A percentile compares a stretch with the other conserved stretches of the same genome.
phyloP scores from a whole-genome alignment of 2,329 filamentous ascomycete genomes.

The Botrytis elliptica region DNA sequence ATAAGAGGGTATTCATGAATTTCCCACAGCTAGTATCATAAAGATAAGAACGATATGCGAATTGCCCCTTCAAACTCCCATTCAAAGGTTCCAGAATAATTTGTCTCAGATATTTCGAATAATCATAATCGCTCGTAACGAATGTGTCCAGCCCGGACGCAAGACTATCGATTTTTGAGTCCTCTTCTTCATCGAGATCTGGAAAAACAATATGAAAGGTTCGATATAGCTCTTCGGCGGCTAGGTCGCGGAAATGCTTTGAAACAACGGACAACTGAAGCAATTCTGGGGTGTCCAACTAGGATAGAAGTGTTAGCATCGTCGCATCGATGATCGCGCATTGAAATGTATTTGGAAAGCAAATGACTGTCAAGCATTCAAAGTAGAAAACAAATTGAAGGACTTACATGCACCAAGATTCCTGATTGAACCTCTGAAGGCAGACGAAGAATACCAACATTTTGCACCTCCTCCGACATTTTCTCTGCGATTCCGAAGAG shows the following conservation, averaged over 20 bases:
- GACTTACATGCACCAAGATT: background rate
- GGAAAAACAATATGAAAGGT: conserved; percentile 60
- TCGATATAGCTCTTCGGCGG: conserved; percentile 58
- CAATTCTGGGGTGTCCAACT: conserved; percentile 54
- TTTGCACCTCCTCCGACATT: background rate
- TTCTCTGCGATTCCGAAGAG: background rate
- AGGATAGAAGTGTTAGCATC: conserved; percentile 11
- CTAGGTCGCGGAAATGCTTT: conserved; percentile 56
- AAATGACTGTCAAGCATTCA: background rate
- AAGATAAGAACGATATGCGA: conserved; percentile 53
- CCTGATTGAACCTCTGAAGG: background rate
- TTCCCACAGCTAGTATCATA: conserved; percentile 59
- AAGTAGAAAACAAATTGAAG: background rate
- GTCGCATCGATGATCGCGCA: background rate
- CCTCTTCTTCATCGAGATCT: conserved; percentile 56
- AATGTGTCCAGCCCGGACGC: conserved; percentile 60
- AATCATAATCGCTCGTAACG: conserved; percentile 62
- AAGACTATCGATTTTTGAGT: conserved; percentile 56
- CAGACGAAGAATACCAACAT: background rate
- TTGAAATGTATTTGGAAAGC: background rate
- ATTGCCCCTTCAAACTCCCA: conserved; percentile 52
- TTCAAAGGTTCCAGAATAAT: conserved; percentile 56
- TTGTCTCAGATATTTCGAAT: conserved; percentile 56
- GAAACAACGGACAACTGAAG: conserved; percentile 59
- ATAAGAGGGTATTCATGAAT: conserved; percentile 61